A percentile compares a stretch with the other conserved stretches of the same genome.
Evolutionary conservation across 441 rosid genomes (phyloP).

Genomic region (Arabidopsis lyrata): DNA sequence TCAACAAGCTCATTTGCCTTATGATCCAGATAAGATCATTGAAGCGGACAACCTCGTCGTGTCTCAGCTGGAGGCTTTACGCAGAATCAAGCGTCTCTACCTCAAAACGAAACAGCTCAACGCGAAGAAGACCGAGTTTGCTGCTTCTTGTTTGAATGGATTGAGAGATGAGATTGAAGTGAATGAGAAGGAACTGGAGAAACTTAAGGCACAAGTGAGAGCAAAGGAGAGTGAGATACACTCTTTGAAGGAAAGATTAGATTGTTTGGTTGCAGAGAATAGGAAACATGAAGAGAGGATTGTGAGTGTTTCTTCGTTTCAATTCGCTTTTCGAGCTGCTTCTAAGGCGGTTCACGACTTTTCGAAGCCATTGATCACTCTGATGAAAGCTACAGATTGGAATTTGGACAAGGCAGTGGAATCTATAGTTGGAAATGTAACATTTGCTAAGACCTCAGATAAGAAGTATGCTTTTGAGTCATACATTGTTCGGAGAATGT

Average conservation of each 20-base stretch:
- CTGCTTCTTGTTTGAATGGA: constrained; percentile 42
- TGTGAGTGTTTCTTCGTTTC: constrained; percentile 49
- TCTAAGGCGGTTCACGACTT: constrained; percentile 74
- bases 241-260: constrained; percentile 48
- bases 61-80: constrained; percentile 57
- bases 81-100: constrained; percentile 52
- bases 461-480: constrained; percentile 83
- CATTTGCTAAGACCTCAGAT: constrained; percentile 55
- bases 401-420: constrained; percentile 62
- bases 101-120: constrained; percentile 50
- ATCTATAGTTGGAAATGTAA: constrained; percentile 56
- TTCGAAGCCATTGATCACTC: constrained; percentile 67
- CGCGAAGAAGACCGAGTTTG: constrained; percentile 33
- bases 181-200: constrained; percentile 52
- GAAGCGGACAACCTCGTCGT: constrained; percentile 64
- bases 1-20: constrained; percentile 75
- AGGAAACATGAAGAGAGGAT: constrained; percentile 46
- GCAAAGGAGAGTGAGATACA: constrained; percentile 56
- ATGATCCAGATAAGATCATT: constrained; percentile 61
- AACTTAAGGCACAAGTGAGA: constrained; percentile 51
- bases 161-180: constrained; percentile 50
- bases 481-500: constrained; percentile 72
- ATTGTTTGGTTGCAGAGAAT: constrained; percentile 49
- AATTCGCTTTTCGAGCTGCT: constrained; percentile 50
- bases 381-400: constrained; percentile 81